Evolutionary conservation across 2,329 filamentous ascomycete genomes (phyloP), one percentile per base, ranked within the genome.

Genomic region (Ophiostoma perfectum): DNA sequence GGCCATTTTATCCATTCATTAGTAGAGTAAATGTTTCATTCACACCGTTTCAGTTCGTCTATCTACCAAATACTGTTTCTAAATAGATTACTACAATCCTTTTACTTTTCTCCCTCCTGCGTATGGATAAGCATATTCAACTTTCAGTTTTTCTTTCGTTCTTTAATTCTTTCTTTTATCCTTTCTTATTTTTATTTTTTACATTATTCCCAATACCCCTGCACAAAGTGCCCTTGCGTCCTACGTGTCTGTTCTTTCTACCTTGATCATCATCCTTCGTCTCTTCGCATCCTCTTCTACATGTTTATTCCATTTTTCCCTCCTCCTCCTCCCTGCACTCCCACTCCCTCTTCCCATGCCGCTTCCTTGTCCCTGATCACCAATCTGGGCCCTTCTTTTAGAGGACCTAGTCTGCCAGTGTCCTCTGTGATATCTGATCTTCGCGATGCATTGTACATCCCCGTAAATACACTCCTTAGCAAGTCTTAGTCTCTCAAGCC

Each of bases 351-450:
- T 16, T 47, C 9, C 44, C 44, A 9, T 47, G 9, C 9, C 39
- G 58, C 58, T 62, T 36, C 58, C 58, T 62, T 8, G 58, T 62
- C 58, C 58, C 58, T 62, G 58, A 62, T 62, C 58, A 41, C 12
- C 58, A 62, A 16, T 62, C 58, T 62, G 39, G 58, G 39, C 58
- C 58, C 58, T 27, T 62, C 58, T 62, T 62, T 62, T 62, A 41
- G 12, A 62, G 8, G 58, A 27, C 7, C 58, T 27, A 47, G 44
- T 27, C 27, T 27, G 27, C 27, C 27, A 55, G n/a, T 18, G 27
- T 27, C 5, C 49, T 55, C 49, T 18, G n/a, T 55, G 49, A 27
- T n/a, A 55, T 55, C n/a, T 27, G 49, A 55, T 55, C 49, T 55
- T 55, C 49, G 27, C n/a, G 49, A 55, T 36, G 8, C 14, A 55